Conservation (phyloP, 2,329 filamentous ascomycete genomes). For the Colletotrichum camelliae region DNA sequence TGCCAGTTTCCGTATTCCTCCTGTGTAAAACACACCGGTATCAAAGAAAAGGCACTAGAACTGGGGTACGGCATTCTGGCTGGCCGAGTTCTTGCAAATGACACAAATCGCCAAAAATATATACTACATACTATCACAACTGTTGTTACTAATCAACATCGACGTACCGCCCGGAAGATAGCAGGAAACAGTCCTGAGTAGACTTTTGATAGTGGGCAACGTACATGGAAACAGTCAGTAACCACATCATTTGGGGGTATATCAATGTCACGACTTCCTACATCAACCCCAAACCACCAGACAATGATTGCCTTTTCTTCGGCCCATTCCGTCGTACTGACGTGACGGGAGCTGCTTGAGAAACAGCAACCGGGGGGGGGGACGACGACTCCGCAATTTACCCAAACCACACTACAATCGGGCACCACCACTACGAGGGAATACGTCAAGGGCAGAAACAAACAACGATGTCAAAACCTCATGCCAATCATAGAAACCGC, state of each 20-base stretch:
- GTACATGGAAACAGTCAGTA: background rate
- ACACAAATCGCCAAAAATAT: background rate
- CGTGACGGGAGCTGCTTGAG: too few relatives aligned
- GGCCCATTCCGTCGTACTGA: too few relatives aligned
- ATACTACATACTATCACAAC: background rate
- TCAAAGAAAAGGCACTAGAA: too few relatives aligned
- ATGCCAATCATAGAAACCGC: too few relatives aligned
- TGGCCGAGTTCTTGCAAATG: background rate
- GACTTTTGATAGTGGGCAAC: background rate
- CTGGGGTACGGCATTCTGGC: too few relatives aligned
- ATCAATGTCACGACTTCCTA: background rate
- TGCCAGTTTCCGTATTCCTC: too few relatives aligned
- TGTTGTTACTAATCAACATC: background rate
- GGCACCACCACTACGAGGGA: fast-evolving
- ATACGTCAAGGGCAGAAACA: background rate
- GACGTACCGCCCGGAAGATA: background rate
- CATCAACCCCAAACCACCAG: background rate
- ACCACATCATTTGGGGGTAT: background rate
- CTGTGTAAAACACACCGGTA: too few relatives aligned
- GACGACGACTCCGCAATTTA: background rate
- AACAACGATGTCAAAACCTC: background rate
- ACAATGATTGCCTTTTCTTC: too few relatives aligned
- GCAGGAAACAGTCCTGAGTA: background rate
- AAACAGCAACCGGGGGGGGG: too few relatives aligned
- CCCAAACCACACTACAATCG: too few relatives aligned